Evolutionary conservation across 805 yeast genomes (phyloP), one percentile per base, ranked within the genome.

Genomic region (Saturnispora galanensis): DNA sequence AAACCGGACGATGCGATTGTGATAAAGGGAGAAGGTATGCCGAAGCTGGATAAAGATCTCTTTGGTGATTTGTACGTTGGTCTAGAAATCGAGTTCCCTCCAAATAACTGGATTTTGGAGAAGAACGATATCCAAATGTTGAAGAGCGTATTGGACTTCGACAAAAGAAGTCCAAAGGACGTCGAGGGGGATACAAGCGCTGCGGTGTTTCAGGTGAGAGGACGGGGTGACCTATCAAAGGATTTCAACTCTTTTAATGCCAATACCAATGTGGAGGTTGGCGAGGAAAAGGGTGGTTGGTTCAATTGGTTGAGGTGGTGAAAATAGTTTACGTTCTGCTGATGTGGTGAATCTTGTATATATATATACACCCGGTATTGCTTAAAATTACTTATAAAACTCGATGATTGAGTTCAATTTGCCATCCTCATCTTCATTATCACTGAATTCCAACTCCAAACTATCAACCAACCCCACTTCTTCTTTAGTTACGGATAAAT

Each of bases 21-120:
- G 47, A 66, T 89, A 10, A 62, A 70, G 34, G 73, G 74, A 35
- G 95, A 87, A 60, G 97, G 97, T 5, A 86, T 90, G 94, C 96
- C 96, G 1, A 55, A 74, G 51, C 53, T 32, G 47, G 63, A 56
- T 48, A 36, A 57, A 47, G 42, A 65, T 65, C 21, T 35, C 2
- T 36, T 33, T 36, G 96, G 96, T 21, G 84, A 84, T 59, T 64
- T 88, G 50, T 87, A 77, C 55, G 68, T 88, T 13, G 74, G 70
- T 42, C 61, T 85, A n/a, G 76, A 75, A 16, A 77, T 89, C 42
- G 86, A 79, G 53, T 88, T 89, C 59, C 97, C 96, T 2, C 70
- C 71, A 31, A 94, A 87, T 60, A 75, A 80, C 55, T 88, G 96
- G 96, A 80, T 81, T 55, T 62, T 76, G 52, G 96, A 87, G 59